Conservation (phyloP, 2,329 filamentous ascomycete genomes). For the Claviceps sp. region DNA sequence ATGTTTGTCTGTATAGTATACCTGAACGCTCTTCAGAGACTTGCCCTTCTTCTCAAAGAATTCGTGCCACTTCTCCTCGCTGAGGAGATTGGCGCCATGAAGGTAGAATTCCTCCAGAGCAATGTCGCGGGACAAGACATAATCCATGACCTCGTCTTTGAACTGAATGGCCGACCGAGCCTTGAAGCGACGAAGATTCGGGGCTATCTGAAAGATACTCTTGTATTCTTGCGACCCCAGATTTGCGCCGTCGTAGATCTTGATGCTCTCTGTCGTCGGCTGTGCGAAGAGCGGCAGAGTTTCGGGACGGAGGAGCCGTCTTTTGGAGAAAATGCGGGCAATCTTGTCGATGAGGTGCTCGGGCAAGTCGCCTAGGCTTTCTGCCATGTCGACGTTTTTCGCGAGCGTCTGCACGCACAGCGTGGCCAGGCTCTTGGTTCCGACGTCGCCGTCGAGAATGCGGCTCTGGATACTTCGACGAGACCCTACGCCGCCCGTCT, state of each 20-base stretch:
- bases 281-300: conserved; percentile 46
- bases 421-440: conserved; percentile 54
- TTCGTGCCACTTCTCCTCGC: conserved; percentile 59
- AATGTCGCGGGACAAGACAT: conserved; percentile 59
- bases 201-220: conserved; percentile 64
- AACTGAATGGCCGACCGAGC: conserved; percentile 81
- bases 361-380: conserved; percentile 48
- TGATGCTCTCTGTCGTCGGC: conserved; percentile 34
- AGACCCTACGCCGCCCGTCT: conserved; percentile 39
- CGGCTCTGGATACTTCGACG: conserved; percentile 72
- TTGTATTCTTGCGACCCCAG: conserved; percentile 65
- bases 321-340: conserved; percentile 46
- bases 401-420: conserved; percentile 50
- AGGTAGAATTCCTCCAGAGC: conserved; percentile 62
- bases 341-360: conserved; percentile 43
- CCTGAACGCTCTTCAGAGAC: conserved; percentile 53
- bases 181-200: conserved; percentile 56
- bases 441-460: conserved; percentile 62
- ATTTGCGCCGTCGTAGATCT: conserved; percentile 46
- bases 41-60: conserved; percentile 54
- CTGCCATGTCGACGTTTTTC: conserved; percentile 48
- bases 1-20: conserved; percentile 74
- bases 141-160: conserved; percentile 73
- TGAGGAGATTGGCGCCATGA: conserved; percentile 72
- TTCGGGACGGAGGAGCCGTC: conserved; percentile 37